A percentile compares a stretch with the other conserved stretches of the same genome.
phyloP scores from a whole-genome alignment of 805 yeast species.

The Metschnikowia lachancei region DNA sequence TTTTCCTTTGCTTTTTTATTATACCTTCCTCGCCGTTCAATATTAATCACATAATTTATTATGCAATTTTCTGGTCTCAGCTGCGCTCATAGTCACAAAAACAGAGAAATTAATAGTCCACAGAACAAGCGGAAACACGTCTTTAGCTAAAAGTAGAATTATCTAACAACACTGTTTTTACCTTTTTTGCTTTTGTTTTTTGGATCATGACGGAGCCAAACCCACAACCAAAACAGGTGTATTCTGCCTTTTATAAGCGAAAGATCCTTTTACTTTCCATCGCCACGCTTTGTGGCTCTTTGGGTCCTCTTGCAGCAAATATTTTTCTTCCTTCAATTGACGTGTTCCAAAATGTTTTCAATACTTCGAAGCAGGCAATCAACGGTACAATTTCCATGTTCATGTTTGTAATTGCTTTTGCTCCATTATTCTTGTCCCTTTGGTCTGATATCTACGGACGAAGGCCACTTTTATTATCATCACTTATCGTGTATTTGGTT shows the following conservation, averaged over 20 bases:
- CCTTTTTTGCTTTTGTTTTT: neutral
- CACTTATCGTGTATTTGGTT: conserved; percentile 26
- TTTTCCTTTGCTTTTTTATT: no score
- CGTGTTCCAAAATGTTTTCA: conserved; percentile 39
- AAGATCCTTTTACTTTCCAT: conserved; percentile 33
- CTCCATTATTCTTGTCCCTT: conserved; percentile 56
- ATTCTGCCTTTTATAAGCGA: conserved; percentile 10
- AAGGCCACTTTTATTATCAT: conserved; percentile 28
- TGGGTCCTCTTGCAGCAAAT: conserved; percentile 58
- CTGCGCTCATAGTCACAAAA: neutral
- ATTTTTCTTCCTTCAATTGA: conserved; percentile 57
- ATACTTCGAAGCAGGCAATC: conserved; percentile 41
- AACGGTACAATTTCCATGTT: conserved; percentile 58
- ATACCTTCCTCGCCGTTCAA: no score
- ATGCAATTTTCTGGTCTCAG: neutral
- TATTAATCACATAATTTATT: no score
- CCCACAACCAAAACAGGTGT: conserved; percentile 1
- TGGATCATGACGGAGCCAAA: neutral
- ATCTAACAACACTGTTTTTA: neutral
- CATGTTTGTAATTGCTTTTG: conserved; percentile 54
- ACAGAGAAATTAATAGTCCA: neutral
- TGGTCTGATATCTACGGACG: conserved; percentile 55
- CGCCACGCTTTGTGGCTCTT: conserved; percentile 48
- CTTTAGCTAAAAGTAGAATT: neutral
- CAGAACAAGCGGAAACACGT: neutral